phyloP scores from a whole-genome alignment of 1,284 basidiomycete species.

The Mycena citricolor region DNA sequence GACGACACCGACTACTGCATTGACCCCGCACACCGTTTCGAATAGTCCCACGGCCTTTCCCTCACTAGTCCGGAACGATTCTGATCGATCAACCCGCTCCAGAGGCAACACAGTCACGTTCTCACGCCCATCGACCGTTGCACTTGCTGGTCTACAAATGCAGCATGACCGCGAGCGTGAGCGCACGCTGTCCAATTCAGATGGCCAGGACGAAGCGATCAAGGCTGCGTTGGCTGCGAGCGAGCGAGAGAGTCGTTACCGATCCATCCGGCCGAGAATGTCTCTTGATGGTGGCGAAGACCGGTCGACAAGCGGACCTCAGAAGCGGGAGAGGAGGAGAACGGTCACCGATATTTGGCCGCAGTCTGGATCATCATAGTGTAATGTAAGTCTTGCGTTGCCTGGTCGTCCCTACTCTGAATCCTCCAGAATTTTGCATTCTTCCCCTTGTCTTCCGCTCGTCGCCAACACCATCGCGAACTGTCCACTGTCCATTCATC shows the following conservation, averaged over 20 bases:
- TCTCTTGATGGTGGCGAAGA: constrained; percentile 42
- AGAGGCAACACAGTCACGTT: constrained; percentile 49
- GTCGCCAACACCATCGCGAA: not conserved
- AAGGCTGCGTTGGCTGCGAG: constrained; percentile 27
- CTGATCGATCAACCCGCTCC: constrained; percentile 38
- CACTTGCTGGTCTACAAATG: constrained; percentile 47
- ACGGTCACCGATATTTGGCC: constrained; percentile 50
- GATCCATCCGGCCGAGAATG: constrained; percentile 36
- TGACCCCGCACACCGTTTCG: constrained; percentile 65
- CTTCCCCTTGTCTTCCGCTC: constrained; percentile 20
- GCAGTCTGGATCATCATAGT: constrained; percentile 20
- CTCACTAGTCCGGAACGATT: constrained; percentile 43
- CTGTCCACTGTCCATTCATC: not conserved
- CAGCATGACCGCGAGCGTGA: constrained; percentile 47
- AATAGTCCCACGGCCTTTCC: constrained; percentile 39
- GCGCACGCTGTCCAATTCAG: constrained; percentile 40
- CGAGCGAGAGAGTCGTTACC: too few species aligned
- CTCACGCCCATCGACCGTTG: constrained; percentile 56
- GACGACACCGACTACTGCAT: constrained; percentile 62
- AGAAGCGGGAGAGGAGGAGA: constrained; percentile 40
- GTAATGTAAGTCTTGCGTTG: constrained; percentile 16
- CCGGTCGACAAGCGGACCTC: constrained; percentile 25
- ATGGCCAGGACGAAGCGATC: constrained; percentile 31
- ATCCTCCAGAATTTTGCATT: constrained; percentile 10
- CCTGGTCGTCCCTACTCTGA: constrained; percentile 1